Conservation (phyloP, 129 eudicot genomes). For the Arctium lappa region DNA sequence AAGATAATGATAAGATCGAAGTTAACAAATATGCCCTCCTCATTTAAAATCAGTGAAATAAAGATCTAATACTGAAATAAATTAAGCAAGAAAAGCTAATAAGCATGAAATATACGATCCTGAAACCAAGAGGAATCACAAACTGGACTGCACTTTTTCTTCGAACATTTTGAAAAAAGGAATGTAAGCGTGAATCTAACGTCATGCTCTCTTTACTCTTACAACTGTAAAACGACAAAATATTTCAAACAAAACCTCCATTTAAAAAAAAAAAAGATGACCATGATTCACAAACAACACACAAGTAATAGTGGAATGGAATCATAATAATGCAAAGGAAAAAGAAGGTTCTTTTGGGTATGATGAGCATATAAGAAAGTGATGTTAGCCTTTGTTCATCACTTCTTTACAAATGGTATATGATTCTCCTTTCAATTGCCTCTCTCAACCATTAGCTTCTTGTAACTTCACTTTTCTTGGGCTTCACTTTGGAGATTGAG, state of each 20-base stretch:
- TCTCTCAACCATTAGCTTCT: constrained; percentile 10
- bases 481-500: background rate
- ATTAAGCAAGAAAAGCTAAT: background rate
- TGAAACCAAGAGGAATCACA: background rate
- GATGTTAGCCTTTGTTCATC: constrained; percentile 27
- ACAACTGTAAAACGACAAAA: background rate
- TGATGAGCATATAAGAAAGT: constrained; percentile 34
- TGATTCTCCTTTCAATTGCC: constrained; percentile 37
- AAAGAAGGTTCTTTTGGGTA: constrained; percentile 26
- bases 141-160: background rate
- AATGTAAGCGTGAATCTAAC: background rate
- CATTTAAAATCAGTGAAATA: background rate
- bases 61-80: background rate
- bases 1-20: background rate
- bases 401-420: constrained; percentile 37
- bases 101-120: background rate
- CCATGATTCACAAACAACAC: background rate
- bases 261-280: background rate
- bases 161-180: background rate
- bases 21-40: background rate
- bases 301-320: constrained; percentile 21
- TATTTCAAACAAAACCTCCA: background rate
- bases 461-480: background rate
- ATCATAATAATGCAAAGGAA: constrained; percentile 31
- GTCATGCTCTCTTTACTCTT: background rate